Evolutionary conservation across 495 filamentous ascomycete genomes (phyloP).

Genomic region (Aspergillus campestris): DNA sequence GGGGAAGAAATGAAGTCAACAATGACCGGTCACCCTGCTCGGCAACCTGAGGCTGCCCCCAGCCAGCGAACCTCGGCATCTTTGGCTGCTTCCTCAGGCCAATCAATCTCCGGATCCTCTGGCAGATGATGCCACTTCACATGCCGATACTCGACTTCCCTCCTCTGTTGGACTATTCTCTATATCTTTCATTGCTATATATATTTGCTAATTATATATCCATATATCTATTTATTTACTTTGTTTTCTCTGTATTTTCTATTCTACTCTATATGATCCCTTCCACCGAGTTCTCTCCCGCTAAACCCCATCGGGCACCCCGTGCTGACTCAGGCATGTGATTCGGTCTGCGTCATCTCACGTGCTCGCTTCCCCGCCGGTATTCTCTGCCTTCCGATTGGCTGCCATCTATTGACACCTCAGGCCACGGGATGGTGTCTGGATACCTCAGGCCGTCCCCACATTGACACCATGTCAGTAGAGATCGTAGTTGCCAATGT

Average conservation of each 20-base stretch:
- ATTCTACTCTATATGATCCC: too few species aligned
- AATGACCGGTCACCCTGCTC: constrained; percentile 24
- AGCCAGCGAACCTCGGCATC: constrained; percentile 36
- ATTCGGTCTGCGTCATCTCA: constrained; percentile 7
- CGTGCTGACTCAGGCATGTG: constrained; percentile 31
- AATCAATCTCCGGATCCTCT: constrained; percentile 1
- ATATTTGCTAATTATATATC: background rate
- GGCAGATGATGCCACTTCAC: constrained; percentile 30
- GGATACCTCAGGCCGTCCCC: too few species aligned
- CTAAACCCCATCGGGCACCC: background rate
- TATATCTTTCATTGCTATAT: too few species aligned
- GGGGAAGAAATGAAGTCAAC: constrained; percentile 9
- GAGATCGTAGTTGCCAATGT: too few species aligned
- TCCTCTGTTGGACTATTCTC: too few species aligned
- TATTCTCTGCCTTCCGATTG: too few species aligned
- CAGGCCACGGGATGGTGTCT: too few species aligned
- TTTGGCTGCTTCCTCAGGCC: constrained; percentile 20
- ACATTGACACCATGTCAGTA: too few species aligned
- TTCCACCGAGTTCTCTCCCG: too few species aligned
- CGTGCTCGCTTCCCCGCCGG: background rate
- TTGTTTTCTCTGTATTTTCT: too few species aligned
- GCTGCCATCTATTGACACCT: too few species aligned
- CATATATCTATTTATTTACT: too few species aligned
- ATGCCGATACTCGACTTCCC: constrained; percentile 25
- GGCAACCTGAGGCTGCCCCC: constrained; percentile 12